phyloP scores from a whole-genome alignment of 1,284 basidiomycete genomes.

The Trichosporon sp. region DNA sequence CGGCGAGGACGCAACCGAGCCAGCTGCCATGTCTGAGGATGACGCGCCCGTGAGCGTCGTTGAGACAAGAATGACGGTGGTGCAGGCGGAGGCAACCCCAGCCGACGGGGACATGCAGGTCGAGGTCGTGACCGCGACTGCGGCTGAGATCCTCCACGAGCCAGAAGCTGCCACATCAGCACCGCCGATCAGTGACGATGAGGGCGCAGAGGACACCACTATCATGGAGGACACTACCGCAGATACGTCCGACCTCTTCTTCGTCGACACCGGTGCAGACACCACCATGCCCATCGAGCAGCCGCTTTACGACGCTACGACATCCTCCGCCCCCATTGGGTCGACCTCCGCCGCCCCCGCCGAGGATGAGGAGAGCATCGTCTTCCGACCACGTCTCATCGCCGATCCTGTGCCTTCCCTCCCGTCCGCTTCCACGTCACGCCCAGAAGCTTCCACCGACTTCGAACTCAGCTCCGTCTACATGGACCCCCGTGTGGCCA shows the following conservation, averaged over 20 bases:
- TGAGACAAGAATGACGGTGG: background rate
- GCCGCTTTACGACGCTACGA: conserved; percentile 25
- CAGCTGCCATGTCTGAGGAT: background rate
- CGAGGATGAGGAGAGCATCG: conserved; percentile 39
- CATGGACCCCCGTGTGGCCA: conserved; percentile 24
- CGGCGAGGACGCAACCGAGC: background rate
- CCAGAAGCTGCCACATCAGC: background rate
- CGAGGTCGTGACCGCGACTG: too few relatives aligned
- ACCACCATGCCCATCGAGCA: conserved; percentile 1
- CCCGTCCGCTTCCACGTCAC: background rate
- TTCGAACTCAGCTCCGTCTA: conserved; percentile 17
- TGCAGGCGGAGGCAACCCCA: background rate
- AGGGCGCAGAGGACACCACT: background rate
- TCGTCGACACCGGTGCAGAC: conserved; percentile 19
- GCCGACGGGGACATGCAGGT: background rate
- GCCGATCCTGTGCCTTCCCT: conserved; percentile 15
- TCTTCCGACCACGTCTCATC: conserved; percentile 36
- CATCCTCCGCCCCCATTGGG: conserved; percentile 18
- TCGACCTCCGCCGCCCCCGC: conserved; percentile 2
- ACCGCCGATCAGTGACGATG: background rate
- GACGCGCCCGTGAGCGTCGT: background rate
- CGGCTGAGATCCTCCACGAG: background rate
- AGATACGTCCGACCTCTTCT: conserved; percentile 14
- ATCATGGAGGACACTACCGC: background rate
- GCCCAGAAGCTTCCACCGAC: background rate